These are phyloP conservation scores for Pistacia vera DNA, from an alignment of 345 rosid species.

Conservation along the genomic window DNA sequence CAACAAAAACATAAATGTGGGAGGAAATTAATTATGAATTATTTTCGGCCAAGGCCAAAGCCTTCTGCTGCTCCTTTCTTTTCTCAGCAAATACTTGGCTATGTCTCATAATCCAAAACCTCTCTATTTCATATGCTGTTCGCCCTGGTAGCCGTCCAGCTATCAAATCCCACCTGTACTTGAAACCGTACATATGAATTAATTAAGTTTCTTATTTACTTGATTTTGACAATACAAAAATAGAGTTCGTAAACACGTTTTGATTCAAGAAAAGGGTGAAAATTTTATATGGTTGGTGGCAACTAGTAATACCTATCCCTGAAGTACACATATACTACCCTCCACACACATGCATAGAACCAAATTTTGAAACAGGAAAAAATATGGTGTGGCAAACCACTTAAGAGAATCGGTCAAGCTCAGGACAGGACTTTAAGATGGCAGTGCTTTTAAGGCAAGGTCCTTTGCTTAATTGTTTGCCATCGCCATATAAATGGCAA, in stretches of 20 bases:
- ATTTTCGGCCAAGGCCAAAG: not conserved
- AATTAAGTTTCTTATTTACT: too few species aligned
- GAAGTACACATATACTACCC: too few species aligned
- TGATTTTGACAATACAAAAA: too few species aligned
- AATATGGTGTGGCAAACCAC: not conserved
- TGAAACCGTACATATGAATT: not conserved
- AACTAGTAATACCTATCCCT: too few species aligned
- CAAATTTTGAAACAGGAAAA: not conserved
- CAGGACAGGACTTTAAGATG: not conserved
- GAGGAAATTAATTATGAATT: not conserved
- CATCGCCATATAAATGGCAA: too few species aligned
- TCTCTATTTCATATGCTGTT: constrained; percentile 34
- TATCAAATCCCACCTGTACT: constrained; percentile 41
- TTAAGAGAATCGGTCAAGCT: not conserved
- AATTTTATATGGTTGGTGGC: too few species aligned
- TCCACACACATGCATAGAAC: too few species aligned
- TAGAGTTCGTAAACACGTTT: too few species aligned
- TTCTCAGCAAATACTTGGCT: constrained; percentile 28
- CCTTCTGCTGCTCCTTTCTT: not conserved
- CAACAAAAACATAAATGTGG: too few species aligned
- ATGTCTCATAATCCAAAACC: constrained; percentile 43
- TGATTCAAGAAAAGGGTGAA: too few species aligned
- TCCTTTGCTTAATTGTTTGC: not conserved
- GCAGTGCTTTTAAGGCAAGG: too few species aligned
- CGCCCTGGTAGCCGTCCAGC: constrained; percentile 37